Base-by-base conservation (phyloP, 441 rosid genomes). In the Melastoma candidum region DNA sequence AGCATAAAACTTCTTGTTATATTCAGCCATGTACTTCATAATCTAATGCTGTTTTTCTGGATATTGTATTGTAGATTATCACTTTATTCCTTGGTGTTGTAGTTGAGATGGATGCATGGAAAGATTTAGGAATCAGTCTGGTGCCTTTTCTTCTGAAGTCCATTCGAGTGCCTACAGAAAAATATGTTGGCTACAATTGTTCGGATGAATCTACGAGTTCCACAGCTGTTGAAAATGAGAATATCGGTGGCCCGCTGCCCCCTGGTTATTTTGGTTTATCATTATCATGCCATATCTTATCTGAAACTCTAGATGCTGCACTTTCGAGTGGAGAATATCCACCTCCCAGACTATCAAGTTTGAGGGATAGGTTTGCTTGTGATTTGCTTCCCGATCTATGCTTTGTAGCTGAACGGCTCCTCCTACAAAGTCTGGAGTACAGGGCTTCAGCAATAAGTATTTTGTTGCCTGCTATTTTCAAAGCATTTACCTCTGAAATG, bases 101-200 rank as follows among this genome's bases (percentile, higher is more conserved):
- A 67, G 70, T 27, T 4, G 64, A 64, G 66, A 80, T 83, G 53
- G 58, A 76, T 61, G 60, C 82, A 43, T 84, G 96, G 95, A 72
- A 39, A 46, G 53, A 61, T 49, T 60, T 93, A 71, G 81, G 77
- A 74, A 72, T 61, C 68, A 80, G 66, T 26, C 76, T 86, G 78
- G 85, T 93, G 51, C 93, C 96, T 26, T 85, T 78, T 76, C 71
- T 77, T 54, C 64, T 93, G 41, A 78, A 84, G 70, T 81, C 88
- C 48, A 71, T 76, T 63, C 75, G 78, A 54, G 57, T 77, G 60
- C 73, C 88, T 13, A 68, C 76, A 56, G 80, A 77, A 46, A 65
- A 65, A 44, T 60, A 48, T 66, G 54, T 74, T 45, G 57, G 48
- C 44, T 68, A 50, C 43, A 58, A 22, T 27, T 63, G 61, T 54